Evolutionary conservation across 192 early-diverging fungal genomes (phyloP).

Genomic region (Coemansia sp.): DNA sequence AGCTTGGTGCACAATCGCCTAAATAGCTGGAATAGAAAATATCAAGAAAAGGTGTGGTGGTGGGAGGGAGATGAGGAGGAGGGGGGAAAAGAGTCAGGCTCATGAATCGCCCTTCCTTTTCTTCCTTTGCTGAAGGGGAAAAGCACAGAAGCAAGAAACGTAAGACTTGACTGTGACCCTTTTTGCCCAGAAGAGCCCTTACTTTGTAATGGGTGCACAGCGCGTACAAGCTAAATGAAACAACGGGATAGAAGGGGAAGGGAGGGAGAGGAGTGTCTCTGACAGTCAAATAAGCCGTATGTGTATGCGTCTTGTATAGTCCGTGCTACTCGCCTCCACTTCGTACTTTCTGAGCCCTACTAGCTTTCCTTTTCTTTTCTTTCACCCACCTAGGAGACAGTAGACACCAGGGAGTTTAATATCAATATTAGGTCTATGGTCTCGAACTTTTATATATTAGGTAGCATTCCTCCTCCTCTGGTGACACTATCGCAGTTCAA

Average conservation of each 20-base stretch:
- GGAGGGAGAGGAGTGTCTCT: neutral
- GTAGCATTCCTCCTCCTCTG: neutral
- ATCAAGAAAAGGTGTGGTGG: neutral
- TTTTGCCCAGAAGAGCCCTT: neutral
- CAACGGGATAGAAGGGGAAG: neutral
- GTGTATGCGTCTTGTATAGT: neutral
- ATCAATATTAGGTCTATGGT: neutral
- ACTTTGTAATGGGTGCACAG: neutral
- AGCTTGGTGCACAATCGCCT: neutral
- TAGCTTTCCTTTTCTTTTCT: neutral
- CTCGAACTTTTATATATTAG: neutral
- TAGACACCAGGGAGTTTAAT: neutral
- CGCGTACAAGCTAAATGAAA: neutral
- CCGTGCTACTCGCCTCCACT: neutral
- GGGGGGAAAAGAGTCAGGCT: neutral
- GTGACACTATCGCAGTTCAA: neutral
- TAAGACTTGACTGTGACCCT: neutral
- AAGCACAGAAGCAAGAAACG: neutral
- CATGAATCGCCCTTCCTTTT: neutral
- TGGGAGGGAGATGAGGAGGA: neutral
- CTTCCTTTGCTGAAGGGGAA: neutral
- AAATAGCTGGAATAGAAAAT: neutral
- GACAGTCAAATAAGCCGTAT: neutral
- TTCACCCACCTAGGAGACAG: neutral
- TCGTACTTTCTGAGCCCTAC: neutral